Evolutionary conservation across 306 rosid species (phyloP).

Genomic region (Pachyrhizus erosus): DNA sequence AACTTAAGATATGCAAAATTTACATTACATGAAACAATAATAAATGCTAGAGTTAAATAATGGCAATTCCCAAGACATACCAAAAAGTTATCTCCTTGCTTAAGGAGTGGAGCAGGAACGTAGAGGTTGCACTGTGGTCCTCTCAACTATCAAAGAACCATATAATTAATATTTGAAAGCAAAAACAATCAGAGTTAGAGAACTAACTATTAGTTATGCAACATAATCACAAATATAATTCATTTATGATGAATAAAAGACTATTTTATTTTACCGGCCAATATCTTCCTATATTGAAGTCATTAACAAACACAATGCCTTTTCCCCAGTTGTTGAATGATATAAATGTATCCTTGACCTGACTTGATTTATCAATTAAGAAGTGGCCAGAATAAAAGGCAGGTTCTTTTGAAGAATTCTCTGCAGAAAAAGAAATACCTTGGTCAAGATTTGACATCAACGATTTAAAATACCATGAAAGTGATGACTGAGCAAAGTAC

Average conservation of each 20-base stretch:
- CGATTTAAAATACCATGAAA: slow-evolving; percentile 20
- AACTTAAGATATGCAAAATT: slow-evolving; percentile 11
- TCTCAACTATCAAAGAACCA: slow-evolving; percentile 55
- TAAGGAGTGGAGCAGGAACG: slow-evolving; percentile 86
- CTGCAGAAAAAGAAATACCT: slow-evolving; percentile 55
- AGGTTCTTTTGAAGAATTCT: slow-evolving; percentile 63
- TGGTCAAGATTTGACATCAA: slow-evolving; percentile 37
- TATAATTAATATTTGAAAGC: slow-evolving; percentile 26
- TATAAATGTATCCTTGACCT: slow-evolving; percentile 73
- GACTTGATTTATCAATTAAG: slow-evolving; percentile 58
- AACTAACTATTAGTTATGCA: slow-evolving; percentile 9
- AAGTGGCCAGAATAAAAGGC: slow-evolving; percentile 78
- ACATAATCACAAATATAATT: slow-evolving; percentile 24
- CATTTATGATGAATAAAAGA: slow-evolving; percentile 13
- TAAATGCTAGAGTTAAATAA: slow-evolving; percentile 3
- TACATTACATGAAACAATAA: neutral
- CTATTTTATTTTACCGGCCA: slow-evolving; percentile 90
- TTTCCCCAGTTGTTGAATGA: slow-evolving; percentile 84
- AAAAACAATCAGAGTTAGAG: slow-evolving; percentile 8
- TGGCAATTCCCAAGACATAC: slow-evolving; percentile 52
- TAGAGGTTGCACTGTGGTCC: slow-evolving; percentile 98
- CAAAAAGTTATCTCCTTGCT: slow-evolving; percentile 70
- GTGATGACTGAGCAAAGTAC: slow-evolving; percentile 13
- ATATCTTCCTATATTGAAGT: slow-evolving; percentile 86
- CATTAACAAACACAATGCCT: slow-evolving; percentile 81